These are phyloP conservation scores for Leccinum fallax DNA, from an alignment of 1,284 basidiomycete species.

Conservation along the genomic window DNA sequence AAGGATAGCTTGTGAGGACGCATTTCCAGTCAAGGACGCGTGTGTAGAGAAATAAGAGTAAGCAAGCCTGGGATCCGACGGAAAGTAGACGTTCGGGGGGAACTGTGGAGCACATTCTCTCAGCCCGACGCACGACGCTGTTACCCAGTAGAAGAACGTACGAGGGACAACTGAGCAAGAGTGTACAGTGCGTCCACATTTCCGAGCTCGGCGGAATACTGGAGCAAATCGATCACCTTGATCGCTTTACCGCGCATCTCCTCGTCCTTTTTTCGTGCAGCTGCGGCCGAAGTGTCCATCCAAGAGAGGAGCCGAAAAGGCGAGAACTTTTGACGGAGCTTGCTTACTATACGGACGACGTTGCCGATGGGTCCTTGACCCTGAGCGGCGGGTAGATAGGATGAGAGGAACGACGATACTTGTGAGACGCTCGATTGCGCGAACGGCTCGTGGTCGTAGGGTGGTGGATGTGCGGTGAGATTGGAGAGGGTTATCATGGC, in stretches of 20 bases:
- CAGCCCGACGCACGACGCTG: neutral
- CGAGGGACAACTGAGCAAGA: slow-evolving; percentile 69
- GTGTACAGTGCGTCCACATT: slow-evolving; percentile 75
- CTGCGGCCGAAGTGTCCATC: slow-evolving; percentile 44
- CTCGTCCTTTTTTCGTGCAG: slow-evolving; percentile 56
- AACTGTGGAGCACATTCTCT: slow-evolving; percentile 47
- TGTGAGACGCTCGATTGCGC: slow-evolving; percentile 39
- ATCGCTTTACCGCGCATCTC: slow-evolving; percentile 67
- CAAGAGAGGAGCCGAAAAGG: slow-evolving; percentile 47
- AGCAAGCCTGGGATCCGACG: slow-evolving; percentile 59
- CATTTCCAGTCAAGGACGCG: slow-evolving; percentile 70
- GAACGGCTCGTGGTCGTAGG: slow-evolving; percentile 55
- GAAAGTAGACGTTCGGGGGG: slow-evolving; percentile 67
- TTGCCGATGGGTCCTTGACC: slow-evolving; percentile 73
- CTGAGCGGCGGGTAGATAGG: slow-evolving; percentile 66
- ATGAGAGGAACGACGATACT: slow-evolving; percentile 57
- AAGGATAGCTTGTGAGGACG: slow-evolving; percentile 81
- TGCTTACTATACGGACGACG: slow-evolving; percentile 61
- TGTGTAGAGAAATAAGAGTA: slow-evolving; percentile 64
- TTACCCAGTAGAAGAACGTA: slow-evolving; percentile 16
- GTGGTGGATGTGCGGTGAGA: slow-evolving; percentile 57
- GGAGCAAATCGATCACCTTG: slow-evolving; percentile 74
- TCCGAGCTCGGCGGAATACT: slow-evolving; percentile 79
- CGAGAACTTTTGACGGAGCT: slow-evolving; percentile 56
- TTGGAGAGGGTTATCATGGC: slow-evolving; percentile 64